Evolutionary conservation across 1,284 basidiomycete genomes (phyloP).

Genomic region (Garcileccinum viscosum): DNA sequence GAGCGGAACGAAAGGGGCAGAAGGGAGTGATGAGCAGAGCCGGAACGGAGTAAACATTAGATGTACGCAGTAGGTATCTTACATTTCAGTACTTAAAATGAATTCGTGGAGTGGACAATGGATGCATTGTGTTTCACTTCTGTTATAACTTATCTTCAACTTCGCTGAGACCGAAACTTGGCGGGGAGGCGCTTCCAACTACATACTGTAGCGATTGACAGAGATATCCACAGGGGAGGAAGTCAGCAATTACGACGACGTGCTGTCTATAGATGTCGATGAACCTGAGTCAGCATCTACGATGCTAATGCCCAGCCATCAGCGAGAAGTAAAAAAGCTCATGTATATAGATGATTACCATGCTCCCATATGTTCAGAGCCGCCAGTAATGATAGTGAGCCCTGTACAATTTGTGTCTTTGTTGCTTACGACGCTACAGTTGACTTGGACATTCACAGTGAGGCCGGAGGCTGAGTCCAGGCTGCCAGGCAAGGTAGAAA

Average conservation of each 20-base stretch:
- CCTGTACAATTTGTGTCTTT: not conserved
- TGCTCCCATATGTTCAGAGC: slow-evolving; percentile 1
- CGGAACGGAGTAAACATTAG: too few relatives aligned
- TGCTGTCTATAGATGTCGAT: not conserved
- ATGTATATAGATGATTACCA: not conserved
- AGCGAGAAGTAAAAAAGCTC: not conserved
- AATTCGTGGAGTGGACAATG: too few relatives aligned
- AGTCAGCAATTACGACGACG: not conserved
- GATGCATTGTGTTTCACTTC: too few relatives aligned
- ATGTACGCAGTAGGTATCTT: too few relatives aligned
- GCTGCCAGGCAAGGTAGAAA: slow-evolving; percentile 14
- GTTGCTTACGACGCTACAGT: slow-evolving; percentile 13
- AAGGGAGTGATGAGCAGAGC: too few relatives aligned
- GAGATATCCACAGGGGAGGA: not conserved
- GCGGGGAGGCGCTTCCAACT: too few relatives aligned
- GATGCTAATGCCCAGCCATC: not conserved
- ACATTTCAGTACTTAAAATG: too few relatives aligned
- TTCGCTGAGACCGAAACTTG: too few relatives aligned
- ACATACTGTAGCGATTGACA: too few relatives aligned
- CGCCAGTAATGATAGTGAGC: slow-evolving; percentile 14
- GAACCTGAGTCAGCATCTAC: not conserved
- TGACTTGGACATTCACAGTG: slow-evolving; percentile 5
- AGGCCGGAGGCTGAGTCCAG: not conserved
- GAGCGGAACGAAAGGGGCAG: too few relatives aligned
- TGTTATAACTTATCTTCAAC: too few relatives aligned